Base-by-base conservation (phyloP, 2,329 filamentous ascomycete species). In the Madurella fahalii region DNA sequence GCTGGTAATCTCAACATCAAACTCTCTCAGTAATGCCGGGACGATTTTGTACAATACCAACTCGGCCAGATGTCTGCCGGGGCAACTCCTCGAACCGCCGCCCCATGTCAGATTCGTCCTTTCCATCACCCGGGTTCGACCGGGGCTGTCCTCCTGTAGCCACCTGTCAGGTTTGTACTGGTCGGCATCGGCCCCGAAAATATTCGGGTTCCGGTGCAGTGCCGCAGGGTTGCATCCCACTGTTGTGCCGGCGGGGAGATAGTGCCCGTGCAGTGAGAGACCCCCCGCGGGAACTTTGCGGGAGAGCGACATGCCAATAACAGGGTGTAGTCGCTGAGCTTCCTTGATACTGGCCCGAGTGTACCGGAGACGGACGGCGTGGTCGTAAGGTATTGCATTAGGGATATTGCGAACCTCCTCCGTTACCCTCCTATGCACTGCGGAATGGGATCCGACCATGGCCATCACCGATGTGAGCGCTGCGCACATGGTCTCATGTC, bases 401-500 rank as follows among this genome's bases (percentile, higher is more conserved):
- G 20, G n/a, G 2, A 30, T 9, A 0, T 40, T 13, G 5, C 66
- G 65, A 2, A 77, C 56, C 15, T 71, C 67, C 1, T 61, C 57
- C 1, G 60, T 54, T 0, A 77, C 67, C 2, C 59, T 65, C 1
- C 53, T 20, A 41, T 74, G 72, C 0, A 71, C 65, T 0, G 64
- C 59, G 0, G 60, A 40, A 31, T 76, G 69, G 0, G 71, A 71
- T 1, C 71, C 76, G 20, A 82, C 68, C 70, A 78, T 73, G 45
- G 75, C 68, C 45, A 82, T 62, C 18, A 72, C 67, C 3, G 78
- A 74, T 0, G 77, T 80, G 7, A 81, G 62, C 0, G 78, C 78
- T 1, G 78, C 78, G 11, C 76, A 77, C 68, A 80, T 72, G 0
- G 78, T 81, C 60, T 81, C 78, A 55, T 81, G 78, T 0, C 78